Conservation (phyloP, 495 filamentous ascomycete genomes). For the Annulohypoxylon stygium region DNA sequence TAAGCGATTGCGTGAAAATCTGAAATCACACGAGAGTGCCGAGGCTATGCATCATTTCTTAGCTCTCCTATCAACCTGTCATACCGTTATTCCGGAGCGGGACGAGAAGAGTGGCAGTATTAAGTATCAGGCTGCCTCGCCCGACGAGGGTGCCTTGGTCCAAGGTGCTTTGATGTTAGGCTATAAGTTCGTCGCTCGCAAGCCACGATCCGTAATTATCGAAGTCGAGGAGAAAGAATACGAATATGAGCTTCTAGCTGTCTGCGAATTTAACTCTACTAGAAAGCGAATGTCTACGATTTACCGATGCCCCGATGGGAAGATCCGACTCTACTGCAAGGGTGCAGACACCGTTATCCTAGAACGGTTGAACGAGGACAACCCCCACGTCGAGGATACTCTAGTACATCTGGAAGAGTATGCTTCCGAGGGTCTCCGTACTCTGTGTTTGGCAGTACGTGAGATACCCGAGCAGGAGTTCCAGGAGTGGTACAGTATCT, state of each 20-base stretch:
- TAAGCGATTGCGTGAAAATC: slow-evolving; percentile 78
- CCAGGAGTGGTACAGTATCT: slow-evolving; percentile 87
- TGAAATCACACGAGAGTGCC: slow-evolving; percentile 74
- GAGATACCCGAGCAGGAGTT: slow-evolving; percentile 94
- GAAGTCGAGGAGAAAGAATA: slow-evolving; percentile 75
- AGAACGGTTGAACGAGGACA: slow-evolving; percentile 82
- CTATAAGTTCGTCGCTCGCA: slow-evolving; percentile 90
- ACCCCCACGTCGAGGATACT: slow-evolving; percentile 88
- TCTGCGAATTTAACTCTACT: slow-evolving; percentile 99
- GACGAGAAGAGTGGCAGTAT: slow-evolving; percentile 81
- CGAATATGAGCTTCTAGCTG: slow-evolving; percentile 92
- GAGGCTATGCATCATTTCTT: slow-evolving; percentile 90
- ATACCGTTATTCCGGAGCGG: slow-evolving; percentile 96
- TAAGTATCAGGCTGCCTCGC: slow-evolving; percentile 98
- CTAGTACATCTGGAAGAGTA: slow-evolving; percentile 97
- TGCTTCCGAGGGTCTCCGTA: slow-evolving; percentile 94
- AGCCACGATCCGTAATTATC: slow-evolving; percentile 87
- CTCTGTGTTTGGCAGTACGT: slow-evolving; percentile 94
- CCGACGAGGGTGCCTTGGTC: slow-evolving; percentile 96
- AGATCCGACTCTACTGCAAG: slow-evolving; percentile 92
- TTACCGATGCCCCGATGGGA: slow-evolving; percentile 95
- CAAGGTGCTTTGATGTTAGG: slow-evolving; percentile 89
- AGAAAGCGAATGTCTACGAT: slow-evolving; percentile 98
- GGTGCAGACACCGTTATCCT: slow-evolving; percentile 97
- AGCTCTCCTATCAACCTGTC: slow-evolving; percentile 87